Percentiles rank a stretch among this genome's conserved stretches.
These are phyloP conservation scores for Setaria italica DNA, from an alignment of 202 grass and related monocot genomes.

Conservation along the genomic window DNA sequence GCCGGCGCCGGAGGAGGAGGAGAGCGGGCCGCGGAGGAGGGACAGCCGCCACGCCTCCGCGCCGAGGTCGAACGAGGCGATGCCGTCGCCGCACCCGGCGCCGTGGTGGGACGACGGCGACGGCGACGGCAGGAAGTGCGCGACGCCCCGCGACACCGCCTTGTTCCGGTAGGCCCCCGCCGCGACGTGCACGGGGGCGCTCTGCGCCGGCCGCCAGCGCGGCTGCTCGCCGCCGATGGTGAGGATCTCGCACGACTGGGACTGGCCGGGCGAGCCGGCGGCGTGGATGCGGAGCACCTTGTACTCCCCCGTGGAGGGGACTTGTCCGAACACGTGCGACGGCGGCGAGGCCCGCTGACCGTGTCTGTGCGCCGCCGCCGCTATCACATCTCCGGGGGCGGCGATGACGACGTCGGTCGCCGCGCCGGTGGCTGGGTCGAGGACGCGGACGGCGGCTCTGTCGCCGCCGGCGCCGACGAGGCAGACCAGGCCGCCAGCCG, in stretches of 20 bases:
- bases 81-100: too few species aligned
- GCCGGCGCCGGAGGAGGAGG: background rate
- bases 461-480: background rate
- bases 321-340: background rate
- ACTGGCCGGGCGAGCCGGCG: background rate
- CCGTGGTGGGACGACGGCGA: background rate
- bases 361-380: too few species aligned
- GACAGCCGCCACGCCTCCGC: background rate
- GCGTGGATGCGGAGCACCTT: background rate
- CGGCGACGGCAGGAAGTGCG: background rate
- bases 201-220: background rate
- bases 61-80: background rate
- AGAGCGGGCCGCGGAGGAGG: background rate
- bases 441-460: background rate
- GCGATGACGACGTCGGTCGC: background rate
- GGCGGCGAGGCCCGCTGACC: background rate
- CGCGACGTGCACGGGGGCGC: background rate
- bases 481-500: background rate
- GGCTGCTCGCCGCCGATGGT: background rate
- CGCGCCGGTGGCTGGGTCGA: conserved; percentile 10
- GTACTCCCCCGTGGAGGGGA: background rate
- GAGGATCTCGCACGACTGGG: background rate
- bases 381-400: too few species aligned
- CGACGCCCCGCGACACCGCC: background rate
- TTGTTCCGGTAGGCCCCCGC: background rate